Conservation (phyloP, 139 green algal species). For the Pedinophyceae sp. region DNA sequence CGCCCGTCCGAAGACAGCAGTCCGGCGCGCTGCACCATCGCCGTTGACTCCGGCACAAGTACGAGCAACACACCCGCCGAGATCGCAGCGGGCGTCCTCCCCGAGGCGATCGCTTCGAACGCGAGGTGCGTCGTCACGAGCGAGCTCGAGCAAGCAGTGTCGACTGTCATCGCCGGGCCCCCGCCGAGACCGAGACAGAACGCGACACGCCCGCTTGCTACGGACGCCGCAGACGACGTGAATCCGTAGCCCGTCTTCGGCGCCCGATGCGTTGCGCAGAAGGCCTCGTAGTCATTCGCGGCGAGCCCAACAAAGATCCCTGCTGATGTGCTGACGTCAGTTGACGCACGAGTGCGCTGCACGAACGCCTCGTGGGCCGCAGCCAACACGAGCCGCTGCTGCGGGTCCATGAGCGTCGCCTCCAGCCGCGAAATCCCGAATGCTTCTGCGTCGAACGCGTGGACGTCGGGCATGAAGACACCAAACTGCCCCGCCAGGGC, state of each 20-base stretch:
- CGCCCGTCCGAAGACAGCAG: slow-evolving; percentile 46
- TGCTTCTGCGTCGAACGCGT: slow-evolving; percentile 45
- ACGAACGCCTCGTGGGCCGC: not conserved
- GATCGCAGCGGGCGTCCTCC: slow-evolving; percentile 5
- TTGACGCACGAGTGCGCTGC: not conserved
- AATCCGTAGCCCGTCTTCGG: slow-evolving; percentile 1
- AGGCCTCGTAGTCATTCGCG: slow-evolving; percentile 9
- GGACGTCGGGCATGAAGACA: slow-evolving; percentile 36
- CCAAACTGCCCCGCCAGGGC: slow-evolving; percentile 36
- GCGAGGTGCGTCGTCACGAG: slow-evolving; percentile 54
- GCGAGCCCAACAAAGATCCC: not conserved
- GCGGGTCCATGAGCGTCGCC: slow-evolving; percentile 62
- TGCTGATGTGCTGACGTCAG: not conserved
- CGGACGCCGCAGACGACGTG: slow-evolving; percentile 14
- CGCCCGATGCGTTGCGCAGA: not conserved
- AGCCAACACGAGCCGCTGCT: slow-evolving; percentile 55
- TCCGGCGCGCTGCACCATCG: slow-evolving; percentile 20
- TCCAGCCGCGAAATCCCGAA: slow-evolving; percentile 54
- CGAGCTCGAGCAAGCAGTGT: slow-evolving; percentile 68
- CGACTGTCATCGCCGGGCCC: slow-evolving; percentile 43
- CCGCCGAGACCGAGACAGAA: slow-evolving; percentile 47
- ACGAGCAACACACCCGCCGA: slow-evolving; percentile 31
- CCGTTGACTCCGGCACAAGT: slow-evolving; percentile 20
- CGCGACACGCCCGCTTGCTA: slow-evolving; percentile 45
- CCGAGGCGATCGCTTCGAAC: slow-evolving; percentile 7